Evolutionary conservation across 495 filamentous ascomycete species (phyloP), one percentile per base, ranked within the genome.

Genomic region (Amniculicola lignicola): DNA sequence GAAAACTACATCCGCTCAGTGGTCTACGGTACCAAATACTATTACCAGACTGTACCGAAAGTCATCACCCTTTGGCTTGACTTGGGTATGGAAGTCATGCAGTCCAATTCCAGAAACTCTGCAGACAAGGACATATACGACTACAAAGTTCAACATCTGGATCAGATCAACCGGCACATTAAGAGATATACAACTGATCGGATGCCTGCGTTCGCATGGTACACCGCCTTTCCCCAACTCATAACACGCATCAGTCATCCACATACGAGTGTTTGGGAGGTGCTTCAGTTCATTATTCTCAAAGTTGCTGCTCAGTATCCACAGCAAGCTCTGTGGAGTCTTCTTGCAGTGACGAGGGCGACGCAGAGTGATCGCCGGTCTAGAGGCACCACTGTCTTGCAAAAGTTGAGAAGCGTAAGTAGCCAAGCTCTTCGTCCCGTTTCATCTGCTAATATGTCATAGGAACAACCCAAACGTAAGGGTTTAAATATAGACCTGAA

Each of bases 31-130:
- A 87, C 87, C 31, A 99, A 97, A 72, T 96, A 97, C 68, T 82
- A 95, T 19, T 94, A 91, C 61, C 89, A 96, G 64, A 95, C 90
- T 0, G 74, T 99, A 25, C 93, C 93, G 10, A 85, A 91, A 44
- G 74, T 96, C 18, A 67, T 99, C 21, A 97, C 94, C 0, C 76
- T 99, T 14, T 99, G 93, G 90, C 76, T 97, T 24, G 93, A 96
- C 66, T 79, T 97, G 50, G 91, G 89, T 3, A 82, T 83, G 5
- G 82, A 86, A 40, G 78, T 88, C 39, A 77, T 84, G 49, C 81
- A 85, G 56, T 72, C 79, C 19, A 28, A 48, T 4, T 53, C 54
- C 2, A 9, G 31, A n/a, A 41, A 63, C 40, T 16, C 46, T 40
- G 24, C 29, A 35, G 67, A 69, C 33, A 59, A 43, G 39, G 53